A percentile compares a stretch with the other conserved stretches of the same genome.
phyloP scores from a whole-genome alignment of 495 filamentous ascomycete genomes.

The Talaromyces adpressus region DNA sequence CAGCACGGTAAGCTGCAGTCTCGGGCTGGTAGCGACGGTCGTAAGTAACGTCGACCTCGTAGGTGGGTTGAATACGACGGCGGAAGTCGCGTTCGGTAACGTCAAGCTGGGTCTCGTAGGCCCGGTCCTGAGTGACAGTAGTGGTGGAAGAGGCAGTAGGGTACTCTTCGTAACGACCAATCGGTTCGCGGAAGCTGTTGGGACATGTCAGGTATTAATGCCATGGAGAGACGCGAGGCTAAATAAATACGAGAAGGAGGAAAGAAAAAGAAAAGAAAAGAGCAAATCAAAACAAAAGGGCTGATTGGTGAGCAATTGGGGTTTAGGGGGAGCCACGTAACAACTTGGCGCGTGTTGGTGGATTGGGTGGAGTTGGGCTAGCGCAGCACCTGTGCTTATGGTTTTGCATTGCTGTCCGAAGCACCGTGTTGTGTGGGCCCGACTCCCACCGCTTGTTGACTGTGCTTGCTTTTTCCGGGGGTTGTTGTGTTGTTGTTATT shows the following conservation, averaged over 20 bases:
- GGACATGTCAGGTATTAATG: slow-evolving; percentile 32
- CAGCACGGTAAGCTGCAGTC: slow-evolving; percentile 18
- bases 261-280: slow-evolving; percentile 9
- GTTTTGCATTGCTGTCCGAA: neutral
- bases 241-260: slow-evolving; percentile 4
- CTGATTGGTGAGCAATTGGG: slow-evolving; percentile 1
- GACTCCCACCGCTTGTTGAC: slow-evolving; percentile 6
- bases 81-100: slow-evolving; percentile 80
- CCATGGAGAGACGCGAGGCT: slow-evolving; percentile 20
- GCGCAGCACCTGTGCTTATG: neutral
- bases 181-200: slow-evolving; percentile 48
- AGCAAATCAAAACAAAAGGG: slow-evolving; percentile 5
- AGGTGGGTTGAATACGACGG: slow-evolving; percentile 63
- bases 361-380: slow-evolving; percentile 1
- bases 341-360: slow-evolving; percentile 7
- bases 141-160: slow-evolving; percentile 13
- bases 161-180: slow-evolving; percentile 46
- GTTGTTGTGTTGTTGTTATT: slow-evolving; percentile 24
- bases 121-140: slow-evolving; percentile 41
- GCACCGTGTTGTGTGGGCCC: slow-evolving; percentile 1
- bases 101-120: slow-evolving; percentile 61
- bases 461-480: slow-evolving; percentile 9
- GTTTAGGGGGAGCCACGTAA: slow-evolving; percentile 10
- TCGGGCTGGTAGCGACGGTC: slow-evolving; percentile 36
- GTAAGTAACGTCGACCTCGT: slow-evolving; percentile 55